These are phyloP conservation scores for Carallia pectinifolia DNA, from an alignment of 345 rosid genomes.

Conservation along the genomic window DNA sequence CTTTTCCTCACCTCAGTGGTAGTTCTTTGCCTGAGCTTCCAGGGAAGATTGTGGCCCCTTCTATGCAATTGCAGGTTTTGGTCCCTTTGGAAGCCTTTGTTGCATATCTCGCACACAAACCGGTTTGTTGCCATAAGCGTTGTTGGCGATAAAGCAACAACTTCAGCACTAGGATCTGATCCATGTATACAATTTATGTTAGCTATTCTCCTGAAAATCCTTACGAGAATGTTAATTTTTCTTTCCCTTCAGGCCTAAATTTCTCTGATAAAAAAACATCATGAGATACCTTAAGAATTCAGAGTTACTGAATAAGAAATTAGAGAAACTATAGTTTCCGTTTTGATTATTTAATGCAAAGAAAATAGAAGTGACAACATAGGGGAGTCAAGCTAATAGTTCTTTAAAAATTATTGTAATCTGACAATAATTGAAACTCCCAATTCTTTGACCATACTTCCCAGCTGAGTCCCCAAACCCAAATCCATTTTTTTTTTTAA, in stretches of 20 bases:
- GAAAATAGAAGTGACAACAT: slow-evolving; percentile 22
- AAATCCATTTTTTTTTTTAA: too few relatives aligned
- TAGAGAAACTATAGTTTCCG: neutral
- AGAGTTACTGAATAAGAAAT: neutral
- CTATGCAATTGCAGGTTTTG: slow-evolving; percentile 75
- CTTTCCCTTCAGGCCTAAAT: too few relatives aligned
- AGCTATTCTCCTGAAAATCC: neutral
- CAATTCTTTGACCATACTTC: slow-evolving; percentile 7
- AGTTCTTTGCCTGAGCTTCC: slow-evolving; percentile 64
- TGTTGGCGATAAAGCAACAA: slow-evolving; percentile 65
- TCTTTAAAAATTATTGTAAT: slow-evolving; percentile 39
- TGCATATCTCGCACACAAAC: slow-evolving; percentile 75
- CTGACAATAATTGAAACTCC: slow-evolving; percentile 46
- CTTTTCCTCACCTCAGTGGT: slow-evolving; percentile 51
- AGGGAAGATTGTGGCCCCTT: slow-evolving; percentile 74
- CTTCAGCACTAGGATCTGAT: slow-evolving; percentile 71
- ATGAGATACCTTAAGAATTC: too few relatives aligned
- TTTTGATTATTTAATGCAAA: slow-evolving; percentile 7
- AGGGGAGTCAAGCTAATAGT: slow-evolving; percentile 32
- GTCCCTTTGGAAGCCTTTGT: slow-evolving; percentile 77
- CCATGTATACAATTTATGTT: neutral
- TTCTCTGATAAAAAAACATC: too few relatives aligned
- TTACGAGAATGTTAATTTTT: neutral
- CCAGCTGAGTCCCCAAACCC: too few relatives aligned
- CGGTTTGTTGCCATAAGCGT: slow-evolving; percentile 74